Conservation (phyloP, 2,329 filamentous ascomycete genomes). For the Pyrenophora tritici-repentis region DNA sequence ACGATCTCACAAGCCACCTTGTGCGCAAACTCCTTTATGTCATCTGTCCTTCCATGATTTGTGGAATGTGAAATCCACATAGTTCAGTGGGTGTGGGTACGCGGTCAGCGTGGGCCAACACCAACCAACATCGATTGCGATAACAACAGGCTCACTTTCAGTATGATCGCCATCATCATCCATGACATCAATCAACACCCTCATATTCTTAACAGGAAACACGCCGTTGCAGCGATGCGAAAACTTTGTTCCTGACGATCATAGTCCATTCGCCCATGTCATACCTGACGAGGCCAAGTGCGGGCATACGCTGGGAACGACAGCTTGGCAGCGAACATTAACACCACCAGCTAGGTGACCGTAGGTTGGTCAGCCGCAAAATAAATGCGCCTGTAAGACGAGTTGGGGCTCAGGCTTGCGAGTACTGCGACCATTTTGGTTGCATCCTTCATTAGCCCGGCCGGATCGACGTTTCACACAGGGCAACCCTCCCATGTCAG, state of each 20-base stretch:
- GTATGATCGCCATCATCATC: too few species aligned
- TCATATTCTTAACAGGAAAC: neutral
- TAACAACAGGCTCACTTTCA: too few species aligned
- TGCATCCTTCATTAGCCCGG: conserved; percentile 34
- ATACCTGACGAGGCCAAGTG: conserved; percentile 16
- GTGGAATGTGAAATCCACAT: too few species aligned
- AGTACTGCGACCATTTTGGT: conserved; percentile 36
- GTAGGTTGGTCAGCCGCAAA: conserved; percentile 8
- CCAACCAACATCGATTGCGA: too few species aligned
- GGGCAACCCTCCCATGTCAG: conserved; percentile 22
- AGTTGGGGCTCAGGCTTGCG: conserved; percentile 11
- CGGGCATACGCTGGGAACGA: conserved; percentile 6
- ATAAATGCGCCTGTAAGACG: conserved; percentile 21
- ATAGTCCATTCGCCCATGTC: conserved; percentile 16
- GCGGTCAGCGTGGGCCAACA: too few species aligned
- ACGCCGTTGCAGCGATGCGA: neutral
- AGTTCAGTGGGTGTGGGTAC: too few species aligned
- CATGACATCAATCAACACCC: too few species aligned
- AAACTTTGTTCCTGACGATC: conserved; percentile 27
- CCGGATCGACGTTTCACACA: conserved; percentile 39
- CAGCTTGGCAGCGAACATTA: conserved; percentile 21
- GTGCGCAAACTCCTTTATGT: too few species aligned
- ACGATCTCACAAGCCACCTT: too few species aligned
- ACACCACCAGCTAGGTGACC: conserved; percentile 13
- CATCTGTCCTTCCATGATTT: too few species aligned